Conservation (phyloP, 2,329 filamentous ascomycete species). For the Arthrocladium fulminans region DNA sequence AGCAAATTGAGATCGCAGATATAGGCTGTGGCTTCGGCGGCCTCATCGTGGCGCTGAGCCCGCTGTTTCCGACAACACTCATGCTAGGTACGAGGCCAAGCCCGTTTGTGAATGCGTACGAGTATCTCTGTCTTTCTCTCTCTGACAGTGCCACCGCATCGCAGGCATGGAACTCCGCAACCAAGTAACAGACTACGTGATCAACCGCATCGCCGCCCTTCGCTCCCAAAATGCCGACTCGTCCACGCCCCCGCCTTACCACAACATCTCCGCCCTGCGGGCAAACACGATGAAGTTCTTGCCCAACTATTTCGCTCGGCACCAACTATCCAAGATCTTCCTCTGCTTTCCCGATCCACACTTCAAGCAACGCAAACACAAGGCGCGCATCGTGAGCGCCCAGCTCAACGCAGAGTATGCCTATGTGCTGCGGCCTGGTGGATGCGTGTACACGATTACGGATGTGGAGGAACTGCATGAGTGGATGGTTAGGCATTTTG, state of each 20-base stretch:
- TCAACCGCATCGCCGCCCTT: constrained; percentile 75
- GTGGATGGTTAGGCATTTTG: constrained; percentile 40
- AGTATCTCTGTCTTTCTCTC: background rate
- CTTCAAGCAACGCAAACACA: constrained; percentile 96
- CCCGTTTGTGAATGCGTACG: too few relatives aligned
- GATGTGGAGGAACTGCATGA: constrained; percentile 87
- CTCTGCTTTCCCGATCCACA: constrained; percentile 98
- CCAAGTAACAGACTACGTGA: constrained; percentile 83
- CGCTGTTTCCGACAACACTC: constrained; percentile 69
- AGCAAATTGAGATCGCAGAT: constrained; percentile 78
- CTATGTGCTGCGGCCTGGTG: constrained; percentile 72
- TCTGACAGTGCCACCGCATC: background rate
- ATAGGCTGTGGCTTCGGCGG: constrained; percentile 97
- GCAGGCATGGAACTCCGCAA: constrained; percentile 83
- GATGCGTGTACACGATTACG: constrained; percentile 90
- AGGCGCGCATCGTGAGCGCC: constrained; percentile 83
- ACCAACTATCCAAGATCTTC: constrained; percentile 82
- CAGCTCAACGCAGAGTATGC: constrained; percentile 91
- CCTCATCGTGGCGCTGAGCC: constrained; percentile 74
- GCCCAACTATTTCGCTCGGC: constrained; percentile 86
- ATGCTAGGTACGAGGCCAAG: constrained; percentile 74
- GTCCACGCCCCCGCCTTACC: constrained; percentile 43
- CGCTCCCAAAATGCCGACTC: constrained; percentile 39
- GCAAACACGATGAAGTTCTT: constrained; percentile 99
- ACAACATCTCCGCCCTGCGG: constrained; percentile 81